A percentile compares a stretch with the other conserved stretches of the same genome.
phyloP scores from a whole-genome alignment of 1,284 basidiomycete species.

The Sphagnurus paluster region DNA sequence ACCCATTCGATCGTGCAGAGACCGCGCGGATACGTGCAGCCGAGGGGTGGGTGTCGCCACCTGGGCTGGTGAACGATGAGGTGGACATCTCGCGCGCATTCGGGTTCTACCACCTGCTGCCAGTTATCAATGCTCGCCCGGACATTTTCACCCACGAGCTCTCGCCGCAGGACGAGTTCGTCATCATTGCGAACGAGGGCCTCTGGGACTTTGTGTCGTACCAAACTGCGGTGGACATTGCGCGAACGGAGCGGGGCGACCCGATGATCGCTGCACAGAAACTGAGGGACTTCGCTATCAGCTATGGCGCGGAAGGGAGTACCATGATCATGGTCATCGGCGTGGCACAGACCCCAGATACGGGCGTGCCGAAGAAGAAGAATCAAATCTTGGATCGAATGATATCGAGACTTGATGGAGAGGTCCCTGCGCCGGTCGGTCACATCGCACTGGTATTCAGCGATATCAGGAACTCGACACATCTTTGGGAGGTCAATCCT shows the following conservation, averaged over 20 bases:
- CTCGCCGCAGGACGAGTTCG: slow-evolving; percentile 90
- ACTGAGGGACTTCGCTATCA: slow-evolving; percentile 94
- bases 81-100: slow-evolving; percentile 92
- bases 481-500: slow-evolving; percentile 95
- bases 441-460: slow-evolving; percentile 96
- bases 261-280: slow-evolving; percentile 99
- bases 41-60: slow-evolving; percentile 96
- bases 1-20: slow-evolving; percentile 88
- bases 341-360: slow-evolving; percentile 54
- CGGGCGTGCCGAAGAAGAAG: slow-evolving; percentile 36
- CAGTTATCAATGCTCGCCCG: slow-evolving; percentile 89
- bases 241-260: slow-evolving; percentile 80
- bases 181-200: slow-evolving; percentile 93
- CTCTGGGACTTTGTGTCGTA: slow-evolving; percentile 95
- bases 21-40: slow-evolving; percentile 86
- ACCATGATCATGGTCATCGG: slow-evolving; percentile 99
- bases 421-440: slow-evolving; percentile 87
- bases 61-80: slow-evolving; percentile 91
- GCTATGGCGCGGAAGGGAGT: slow-evolving; percentile 92
- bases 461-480: slow-evolving; percentile 97
- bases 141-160: slow-evolving; percentile 75
- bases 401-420: slow-evolving; percentile 69
- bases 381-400: slow-evolving; percentile 54
- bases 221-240: slow-evolving; percentile 97
- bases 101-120: slow-evolving; percentile 91